phyloP scores from a whole-genome alignment of 805 yeast species.

The Yamadazyma endophytica region DNA sequence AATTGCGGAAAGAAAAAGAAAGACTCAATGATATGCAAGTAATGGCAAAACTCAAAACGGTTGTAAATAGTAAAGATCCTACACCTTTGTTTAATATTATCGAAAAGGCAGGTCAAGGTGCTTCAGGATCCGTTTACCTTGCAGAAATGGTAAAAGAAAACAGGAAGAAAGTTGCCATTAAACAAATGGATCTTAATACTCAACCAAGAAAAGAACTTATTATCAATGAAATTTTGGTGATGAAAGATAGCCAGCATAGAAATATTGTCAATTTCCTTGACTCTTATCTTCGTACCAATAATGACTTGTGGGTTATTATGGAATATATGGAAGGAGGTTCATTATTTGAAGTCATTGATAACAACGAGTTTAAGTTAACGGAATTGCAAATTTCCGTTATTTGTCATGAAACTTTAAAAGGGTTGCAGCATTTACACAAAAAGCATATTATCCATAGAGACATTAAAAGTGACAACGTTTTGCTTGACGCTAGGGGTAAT shows the following conservation, averaged over 20 bases:
- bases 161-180: conserved; percentile 81
- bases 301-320: conserved; percentile 98
- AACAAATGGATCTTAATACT: conserved; percentile 86
- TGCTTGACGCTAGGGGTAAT: conserved; percentile 39
- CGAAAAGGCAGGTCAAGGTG: conserved; percentile 95
- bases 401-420: conserved; percentile 85
- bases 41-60: conserved; percentile 73
- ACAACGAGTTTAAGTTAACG: conserved; percentile 63
- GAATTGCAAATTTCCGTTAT: conserved; percentile 92
- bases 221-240: conserved; percentile 91
- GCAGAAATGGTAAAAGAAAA: conserved; percentile 61
- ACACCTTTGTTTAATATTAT: conserved; percentile 70
- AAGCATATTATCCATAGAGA: conserved; percentile 83
- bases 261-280: conserved; percentile 94
- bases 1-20: conserved; percentile 37
- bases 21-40: conserved; percentile 81
- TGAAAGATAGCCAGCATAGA: conserved; percentile 93
- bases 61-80: conserved; percentile 85
- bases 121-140: conserved; percentile 90
- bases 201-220: conserved; percentile 95
- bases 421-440: conserved; percentile 85
- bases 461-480: conserved; percentile 43
- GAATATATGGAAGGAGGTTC: conserved; percentile 99
- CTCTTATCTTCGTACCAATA: conserved; percentile 73
- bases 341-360: conserved; percentile 90